phyloP scores from a whole-genome alignment of 2,329 filamentous ascomycete species.

The Colletotrichum sp. region DNA sequence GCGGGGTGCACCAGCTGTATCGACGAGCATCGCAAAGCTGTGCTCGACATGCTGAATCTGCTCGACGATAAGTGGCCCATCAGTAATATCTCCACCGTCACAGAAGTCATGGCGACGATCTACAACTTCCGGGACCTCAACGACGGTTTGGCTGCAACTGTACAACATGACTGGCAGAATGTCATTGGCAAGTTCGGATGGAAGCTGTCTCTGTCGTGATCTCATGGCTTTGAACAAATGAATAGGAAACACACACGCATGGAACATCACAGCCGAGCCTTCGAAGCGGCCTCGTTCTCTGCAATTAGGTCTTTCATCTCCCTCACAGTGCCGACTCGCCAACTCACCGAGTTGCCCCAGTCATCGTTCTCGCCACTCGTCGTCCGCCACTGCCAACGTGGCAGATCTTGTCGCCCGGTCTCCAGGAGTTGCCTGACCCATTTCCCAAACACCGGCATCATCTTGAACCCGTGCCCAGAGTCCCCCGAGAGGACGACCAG shows the following conservation, averaged over 20 bases:
- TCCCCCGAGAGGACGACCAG: slow-evolving; percentile 61
- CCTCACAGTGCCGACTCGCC: slow-evolving; percentile 35
- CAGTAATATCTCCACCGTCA: background rate
- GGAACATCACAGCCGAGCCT: background rate
- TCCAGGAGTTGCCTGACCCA: background rate
- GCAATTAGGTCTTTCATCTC: slow-evolving; percentile 25
- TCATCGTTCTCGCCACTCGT: slow-evolving; percentile 35
- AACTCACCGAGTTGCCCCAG: slow-evolving; percentile 37
- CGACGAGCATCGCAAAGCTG: background rate
- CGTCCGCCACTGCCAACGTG: slow-evolving; percentile 32
- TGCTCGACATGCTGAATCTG: background rate
- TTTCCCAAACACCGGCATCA: background rate
- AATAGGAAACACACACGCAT: background rate
- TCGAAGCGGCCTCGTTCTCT: background rate
- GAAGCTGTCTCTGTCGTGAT: background rate
- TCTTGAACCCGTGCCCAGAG: slow-evolving; percentile 34
- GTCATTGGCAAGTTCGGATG: background rate
- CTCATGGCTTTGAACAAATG: background rate
- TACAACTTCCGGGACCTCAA: background rate
- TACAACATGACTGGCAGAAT: background rate
- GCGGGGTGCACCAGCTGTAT: background rate
- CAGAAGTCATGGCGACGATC: background rate
- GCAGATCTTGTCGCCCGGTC: background rate
- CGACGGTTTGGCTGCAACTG: background rate
- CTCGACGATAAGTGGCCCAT: background rate